A percentile compares a stretch with the other conserved stretches of the same genome.
Evolutionary conservation across 106 monocot species (phyloP).

Genomic region (Allium cepa): DNA sequence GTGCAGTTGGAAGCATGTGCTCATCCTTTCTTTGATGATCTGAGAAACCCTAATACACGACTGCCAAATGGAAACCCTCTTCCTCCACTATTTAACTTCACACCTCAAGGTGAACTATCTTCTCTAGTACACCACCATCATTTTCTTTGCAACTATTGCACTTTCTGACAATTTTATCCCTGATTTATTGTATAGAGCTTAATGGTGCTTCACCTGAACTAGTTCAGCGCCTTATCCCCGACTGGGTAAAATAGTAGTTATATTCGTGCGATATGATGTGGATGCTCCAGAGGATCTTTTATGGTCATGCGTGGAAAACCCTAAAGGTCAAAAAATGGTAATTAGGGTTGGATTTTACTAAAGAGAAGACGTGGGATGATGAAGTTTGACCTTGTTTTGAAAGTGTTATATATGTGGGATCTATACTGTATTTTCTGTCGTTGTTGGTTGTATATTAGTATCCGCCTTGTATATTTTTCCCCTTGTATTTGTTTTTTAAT

Average conservation of each 20-base stretch:
- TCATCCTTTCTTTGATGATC: slow-evolving; percentile 72
- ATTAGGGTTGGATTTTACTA: too few relatives aligned
- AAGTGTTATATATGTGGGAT: too few relatives aligned
- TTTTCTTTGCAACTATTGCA: neutral
- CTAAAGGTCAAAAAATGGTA: too few relatives aligned
- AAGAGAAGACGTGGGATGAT: too few relatives aligned
- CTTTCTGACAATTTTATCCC: neutral
- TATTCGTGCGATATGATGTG: neutral
- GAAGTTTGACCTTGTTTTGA: too few relatives aligned
- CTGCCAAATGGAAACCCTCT: slow-evolving; percentile 51
- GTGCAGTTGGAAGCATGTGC: slow-evolving; percentile 65
- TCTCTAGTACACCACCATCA: neutral
- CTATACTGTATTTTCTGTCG: too few relatives aligned
- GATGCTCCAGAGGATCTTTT: neutral
- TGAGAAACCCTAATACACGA: slow-evolving; percentile 55
- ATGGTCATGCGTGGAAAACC: too few relatives aligned
- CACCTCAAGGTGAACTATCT: slow-evolving; percentile 30
- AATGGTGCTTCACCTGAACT: slow-evolving; percentile 29
- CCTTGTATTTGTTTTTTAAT: too few relatives aligned
- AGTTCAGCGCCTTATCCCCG: slow-evolving; percentile 27
- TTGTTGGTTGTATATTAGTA: too few relatives aligned
- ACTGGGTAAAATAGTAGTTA: neutral
- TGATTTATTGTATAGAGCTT: slow-evolving; percentile 25
- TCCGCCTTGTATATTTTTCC: too few relatives aligned
- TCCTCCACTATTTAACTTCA: slow-evolving; percentile 60